Percentiles rank a stretch among this genome's conserved stretches.
These are phyloP conservation scores for Blastobotrys peoriensis DNA, from an alignment of 805 yeast species.

Conservation along the genomic window DNA sequence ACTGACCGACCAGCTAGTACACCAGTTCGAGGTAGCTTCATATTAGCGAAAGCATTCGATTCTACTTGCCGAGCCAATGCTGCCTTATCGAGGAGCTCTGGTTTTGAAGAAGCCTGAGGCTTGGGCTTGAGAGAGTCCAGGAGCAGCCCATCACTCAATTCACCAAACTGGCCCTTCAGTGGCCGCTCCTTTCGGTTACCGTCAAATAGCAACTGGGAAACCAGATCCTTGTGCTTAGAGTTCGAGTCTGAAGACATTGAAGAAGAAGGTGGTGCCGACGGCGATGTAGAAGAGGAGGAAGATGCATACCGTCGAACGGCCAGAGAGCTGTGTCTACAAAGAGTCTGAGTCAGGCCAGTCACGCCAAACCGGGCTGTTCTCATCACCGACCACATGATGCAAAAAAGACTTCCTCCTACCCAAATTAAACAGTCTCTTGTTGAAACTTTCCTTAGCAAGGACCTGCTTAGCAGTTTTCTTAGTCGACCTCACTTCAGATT, in stretches of 20 bases:
- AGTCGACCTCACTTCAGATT: too few relatives aligned
- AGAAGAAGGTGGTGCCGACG: neutral
- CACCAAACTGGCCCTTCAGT: neutral
- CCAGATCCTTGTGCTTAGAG: neutral
- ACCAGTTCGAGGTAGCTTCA: constrained; percentile 28
- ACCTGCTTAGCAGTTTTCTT: too few relatives aligned
- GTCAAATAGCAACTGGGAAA: neutral
- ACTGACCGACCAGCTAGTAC: constrained; percentile 29
- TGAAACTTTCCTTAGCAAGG: too few relatives aligned
- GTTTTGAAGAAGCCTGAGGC: constrained; percentile 1
- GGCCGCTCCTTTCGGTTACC: neutral
- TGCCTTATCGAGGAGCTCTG: constrained; percentile 3
- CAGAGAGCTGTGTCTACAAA: too few relatives aligned
- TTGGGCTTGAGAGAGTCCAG: constrained; percentile 2
- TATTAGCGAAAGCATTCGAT: constrained; percentile 9
- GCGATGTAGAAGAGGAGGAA: neutral
- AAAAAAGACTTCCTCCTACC: too few relatives aligned
- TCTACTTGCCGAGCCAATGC: constrained; percentile 9
- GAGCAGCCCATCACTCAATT: neutral
- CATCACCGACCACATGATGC: too few relatives aligned
- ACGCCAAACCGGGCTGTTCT: too few relatives aligned
- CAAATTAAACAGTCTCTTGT: too few relatives aligned
- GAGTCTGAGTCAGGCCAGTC: too few relatives aligned
- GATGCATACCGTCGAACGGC: too few relatives aligned
- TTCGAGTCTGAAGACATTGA: too few relatives aligned